phyloP scores from a whole-genome alignment of 805 yeast species.

The Starmerella davenportii region DNA sequence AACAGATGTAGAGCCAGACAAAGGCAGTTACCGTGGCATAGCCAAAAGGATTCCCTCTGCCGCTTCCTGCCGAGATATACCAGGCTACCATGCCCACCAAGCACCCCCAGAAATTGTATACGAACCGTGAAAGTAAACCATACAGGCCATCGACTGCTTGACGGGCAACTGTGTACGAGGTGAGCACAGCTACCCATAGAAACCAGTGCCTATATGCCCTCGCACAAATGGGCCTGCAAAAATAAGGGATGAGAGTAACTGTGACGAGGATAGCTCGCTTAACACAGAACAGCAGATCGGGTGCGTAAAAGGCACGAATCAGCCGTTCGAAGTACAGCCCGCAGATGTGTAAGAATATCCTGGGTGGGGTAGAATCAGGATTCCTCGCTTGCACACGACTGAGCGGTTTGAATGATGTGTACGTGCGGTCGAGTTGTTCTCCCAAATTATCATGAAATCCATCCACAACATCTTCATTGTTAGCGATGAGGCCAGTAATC shows the following conservation, averaged over 20 bases:
- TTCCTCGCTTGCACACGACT: conserved; percentile 15
- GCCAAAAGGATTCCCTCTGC: conserved; percentile 22
- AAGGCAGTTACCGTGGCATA: conserved; percentile 20
- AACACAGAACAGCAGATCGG: conserved; percentile 15
- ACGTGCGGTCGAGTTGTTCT: conserved; percentile 3
- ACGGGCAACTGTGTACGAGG: conserved; percentile 19
- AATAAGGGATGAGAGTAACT: conserved; percentile 17
- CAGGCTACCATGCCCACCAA: conserved; percentile 22
- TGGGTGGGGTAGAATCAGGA: conserved; percentile 22
- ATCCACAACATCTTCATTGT: conserved; percentile 7
- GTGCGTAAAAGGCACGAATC: conserved; percentile 4
- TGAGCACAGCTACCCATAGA: conserved; percentile 22
- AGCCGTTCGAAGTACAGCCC: conserved; percentile 9
- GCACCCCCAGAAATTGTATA: conserved; percentile 20
- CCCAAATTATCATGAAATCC: conserved; percentile 5
- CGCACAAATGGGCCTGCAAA: conserved; percentile 16
- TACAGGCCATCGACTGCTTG: conserved; percentile 23
- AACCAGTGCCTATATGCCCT: conserved; percentile 15
- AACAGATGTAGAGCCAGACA: conserved; percentile 16
- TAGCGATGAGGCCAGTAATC: not conserved
- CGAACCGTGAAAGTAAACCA: conserved; percentile 17
- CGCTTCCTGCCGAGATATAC: conserved; percentile 23
- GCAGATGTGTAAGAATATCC: conserved; percentile 15
- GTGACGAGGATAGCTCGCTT: conserved; percentile 17
- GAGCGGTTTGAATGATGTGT: conserved; percentile 9